These are phyloP conservation scores for Leccinum variicolor DNA, from an alignment of 768 basidiomycete species.

Conservation along the genomic window DNA sequence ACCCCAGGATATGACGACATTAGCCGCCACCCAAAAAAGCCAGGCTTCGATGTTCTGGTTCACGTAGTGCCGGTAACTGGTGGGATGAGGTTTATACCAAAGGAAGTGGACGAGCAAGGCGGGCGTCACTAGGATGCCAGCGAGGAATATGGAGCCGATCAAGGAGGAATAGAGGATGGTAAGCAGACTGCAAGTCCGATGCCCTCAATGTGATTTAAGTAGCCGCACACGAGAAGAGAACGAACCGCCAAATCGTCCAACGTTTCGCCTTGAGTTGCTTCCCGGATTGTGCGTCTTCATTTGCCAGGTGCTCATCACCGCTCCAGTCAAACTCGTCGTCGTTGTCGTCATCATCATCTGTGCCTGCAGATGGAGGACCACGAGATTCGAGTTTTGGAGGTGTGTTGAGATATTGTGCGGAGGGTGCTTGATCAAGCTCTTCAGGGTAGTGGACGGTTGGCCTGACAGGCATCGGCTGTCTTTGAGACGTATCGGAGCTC, in stretches of 20 bases:
- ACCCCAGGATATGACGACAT: slow-evolving; percentile 75
- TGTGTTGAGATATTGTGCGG: slow-evolving; percentile 21
- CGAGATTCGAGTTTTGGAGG: slow-evolving; percentile 35
- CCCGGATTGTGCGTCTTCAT: slow-evolving; percentile 66
- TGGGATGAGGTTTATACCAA: slow-evolving; percentile 63
- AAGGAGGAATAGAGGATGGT: slow-evolving; percentile 68
- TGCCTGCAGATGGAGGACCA: slow-evolving; percentile 44
- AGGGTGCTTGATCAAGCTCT: slow-evolving; percentile 30
- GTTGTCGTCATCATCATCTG: slow-evolving; percentile 59
- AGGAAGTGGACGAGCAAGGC: slow-evolving; percentile 64
- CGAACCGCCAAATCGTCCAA: slow-evolving; percentile 56
- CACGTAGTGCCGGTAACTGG: slow-evolving; percentile 54
- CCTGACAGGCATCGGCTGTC: slow-evolving; percentile 16
- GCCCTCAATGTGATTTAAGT: background rate
- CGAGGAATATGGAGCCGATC: slow-evolving; percentile 66
- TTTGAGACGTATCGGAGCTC: slow-evolving; percentile 11
- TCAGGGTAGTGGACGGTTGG: slow-evolving; percentile 56
- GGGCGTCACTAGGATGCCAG: slow-evolving; percentile 57
- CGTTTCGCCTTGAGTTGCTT: slow-evolving; percentile 41
- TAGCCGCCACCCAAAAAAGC: slow-evolving; percentile 80
- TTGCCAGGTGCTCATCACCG: slow-evolving; percentile 70
- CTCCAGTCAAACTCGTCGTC: slow-evolving; percentile 71
- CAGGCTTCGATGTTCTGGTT: slow-evolving; percentile 69
- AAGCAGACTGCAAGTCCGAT: slow-evolving; percentile 42
- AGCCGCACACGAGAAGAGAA: slow-evolving; percentile 8